A percentile compares a stretch with the other conserved stretches of the same genome.
phyloP scores from a whole-genome alignment of 208 protist genomes.

The Acanthamoeba polyphaga region DNA sequence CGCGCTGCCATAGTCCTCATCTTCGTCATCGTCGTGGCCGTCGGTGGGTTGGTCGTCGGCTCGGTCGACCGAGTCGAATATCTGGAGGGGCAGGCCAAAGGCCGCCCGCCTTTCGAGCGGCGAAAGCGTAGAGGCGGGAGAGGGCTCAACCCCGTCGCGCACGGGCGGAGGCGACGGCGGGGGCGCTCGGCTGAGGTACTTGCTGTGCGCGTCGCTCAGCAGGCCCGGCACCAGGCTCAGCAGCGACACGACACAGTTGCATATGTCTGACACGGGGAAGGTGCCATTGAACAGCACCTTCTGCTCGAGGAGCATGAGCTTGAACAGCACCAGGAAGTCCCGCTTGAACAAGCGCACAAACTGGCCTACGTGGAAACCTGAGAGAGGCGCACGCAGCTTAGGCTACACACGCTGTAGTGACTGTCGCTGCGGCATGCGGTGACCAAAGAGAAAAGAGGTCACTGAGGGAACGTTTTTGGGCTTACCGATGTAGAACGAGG shows the following conservation, averaged over 20 bases:
- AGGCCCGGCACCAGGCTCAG: slow-evolving; percentile 44
- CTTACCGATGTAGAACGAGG: slow-evolving; percentile 23
- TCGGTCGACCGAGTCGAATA: slow-evolving; percentile 44
- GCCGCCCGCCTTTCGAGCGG: not conserved
- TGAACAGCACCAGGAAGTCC: slow-evolving; percentile 66
- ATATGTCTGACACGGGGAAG: slow-evolving; percentile 49
- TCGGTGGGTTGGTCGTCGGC: not conserved
- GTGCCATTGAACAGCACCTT: slow-evolving; percentile 52
- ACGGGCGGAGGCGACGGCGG: not conserved
- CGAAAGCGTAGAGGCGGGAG: not conserved
- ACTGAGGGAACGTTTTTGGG: not conserved
- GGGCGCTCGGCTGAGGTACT: not conserved
- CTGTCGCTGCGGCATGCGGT: no score
- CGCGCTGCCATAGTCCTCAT: no score
- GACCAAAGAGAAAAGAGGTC: not conserved
- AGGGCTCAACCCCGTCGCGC: not conserved
- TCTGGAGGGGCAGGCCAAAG: slow-evolving; percentile 40
- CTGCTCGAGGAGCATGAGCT: slow-evolving; percentile 54
- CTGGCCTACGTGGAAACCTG: slow-evolving; percentile 27
- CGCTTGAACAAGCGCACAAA: slow-evolving; percentile 42
- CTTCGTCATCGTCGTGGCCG: not conserved
- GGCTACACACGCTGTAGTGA: not conserved
- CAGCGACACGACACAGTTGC: slow-evolving; percentile 55
- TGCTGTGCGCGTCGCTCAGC: slow-evolving; percentile 12
- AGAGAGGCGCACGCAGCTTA: not conserved